These are phyloP conservation scores for Coemansia sp. DNA, from an alignment of 192 early-diverging fungal genomes.

Conservation along the genomic window DNA sequence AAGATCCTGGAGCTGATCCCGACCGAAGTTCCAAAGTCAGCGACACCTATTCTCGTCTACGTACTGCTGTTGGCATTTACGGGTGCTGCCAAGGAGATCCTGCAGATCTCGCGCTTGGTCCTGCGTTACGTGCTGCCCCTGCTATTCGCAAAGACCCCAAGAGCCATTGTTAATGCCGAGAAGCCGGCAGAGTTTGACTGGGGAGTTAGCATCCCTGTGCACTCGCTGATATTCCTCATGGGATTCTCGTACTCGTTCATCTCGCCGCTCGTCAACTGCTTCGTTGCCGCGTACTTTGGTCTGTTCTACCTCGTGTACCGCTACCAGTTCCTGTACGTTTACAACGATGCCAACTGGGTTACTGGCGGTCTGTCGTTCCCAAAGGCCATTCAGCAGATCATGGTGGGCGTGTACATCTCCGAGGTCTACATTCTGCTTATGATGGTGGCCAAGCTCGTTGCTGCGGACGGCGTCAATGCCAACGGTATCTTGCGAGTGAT, in stretches of 20 bases:
- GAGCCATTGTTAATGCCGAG: conserved; percentile 61
- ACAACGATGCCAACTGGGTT: conserved; percentile 57
- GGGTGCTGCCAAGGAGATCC: conserved; percentile 65
- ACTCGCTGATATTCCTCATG: conserved; percentile 69
- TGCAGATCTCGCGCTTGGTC: conserved; percentile 67
- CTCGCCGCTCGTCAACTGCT: conserved; percentile 77
- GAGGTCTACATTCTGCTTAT: conserved; percentile 78
- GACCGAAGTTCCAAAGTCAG: conserved; percentile 66
- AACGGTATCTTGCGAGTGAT: conserved; percentile 52
- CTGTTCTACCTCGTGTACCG: conserved; percentile 75
- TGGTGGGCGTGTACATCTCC: conserved; percentile 72
- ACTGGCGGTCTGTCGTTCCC: conserved; percentile 73
- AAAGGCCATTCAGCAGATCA: conserved; percentile 61
- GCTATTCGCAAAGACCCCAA: conserved; percentile 73
- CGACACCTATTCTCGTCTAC: conserved; percentile 83
- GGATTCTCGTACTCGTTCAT: conserved; percentile 80
- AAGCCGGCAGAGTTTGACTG: conserved; percentile 59
- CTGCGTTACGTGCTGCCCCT: conserved; percentile 60
- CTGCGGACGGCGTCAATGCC: conserved; percentile 27
- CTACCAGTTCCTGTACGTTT: conserved; percentile 84
- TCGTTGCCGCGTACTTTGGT: conserved; percentile 75
- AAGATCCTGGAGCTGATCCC: conserved; percentile 55
- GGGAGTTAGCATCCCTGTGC: conserved; percentile 66
- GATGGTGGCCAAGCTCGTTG: conserved; percentile 57
- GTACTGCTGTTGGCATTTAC: conserved; percentile 74